Conservation (phyloP, 2,329 filamentous ascomycete genomes). For the Penicillium polonicum region DNA sequence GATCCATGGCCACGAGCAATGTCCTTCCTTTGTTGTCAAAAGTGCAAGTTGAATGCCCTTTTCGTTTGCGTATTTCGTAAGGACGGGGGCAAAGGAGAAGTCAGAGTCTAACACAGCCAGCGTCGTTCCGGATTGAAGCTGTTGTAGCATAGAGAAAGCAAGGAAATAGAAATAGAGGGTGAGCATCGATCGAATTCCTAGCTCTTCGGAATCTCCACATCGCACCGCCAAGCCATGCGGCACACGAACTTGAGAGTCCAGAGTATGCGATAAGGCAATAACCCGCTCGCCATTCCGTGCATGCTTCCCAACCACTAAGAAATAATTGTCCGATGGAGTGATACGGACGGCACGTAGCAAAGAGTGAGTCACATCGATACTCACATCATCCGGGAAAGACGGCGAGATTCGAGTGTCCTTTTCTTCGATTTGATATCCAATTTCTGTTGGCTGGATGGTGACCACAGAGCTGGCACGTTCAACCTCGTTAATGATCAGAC, state of each 20-base stretch:
- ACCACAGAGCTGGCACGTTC: slow-evolving; percentile 5
- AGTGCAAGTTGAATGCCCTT: slow-evolving; percentile 16
- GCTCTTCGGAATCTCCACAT: slow-evolving; percentile 4
- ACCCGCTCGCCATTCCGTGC: slow-evolving; percentile 1
- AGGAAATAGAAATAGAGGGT: slow-evolving; percentile 18
- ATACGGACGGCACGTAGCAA: slow-evolving; percentile 17
- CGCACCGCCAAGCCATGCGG: slow-evolving; percentile 1
- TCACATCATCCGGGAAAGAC: background rate
- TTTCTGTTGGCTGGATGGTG: slow-evolving; percentile 2
- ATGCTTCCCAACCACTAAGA: slow-evolving; percentile 16
- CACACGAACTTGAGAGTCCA: slow-evolving; percentile 14
- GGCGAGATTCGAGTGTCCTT: background rate
- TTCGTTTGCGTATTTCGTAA: slow-evolving; percentile 12
- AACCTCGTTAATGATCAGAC: slow-evolving; percentile 18
- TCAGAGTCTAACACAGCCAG: slow-evolving; percentile 22
- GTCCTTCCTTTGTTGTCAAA: slow-evolving; percentile 15
- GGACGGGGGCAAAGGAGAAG: slow-evolving; percentile 15
- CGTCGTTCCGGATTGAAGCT: slow-evolving; percentile 5
- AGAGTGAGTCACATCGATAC: slow-evolving; percentile 13
- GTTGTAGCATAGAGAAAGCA: slow-evolving; percentile 8
- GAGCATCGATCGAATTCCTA: slow-evolving; percentile 13
- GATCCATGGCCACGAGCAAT: slow-evolving; percentile 17
- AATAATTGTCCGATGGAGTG: slow-evolving; percentile 6
- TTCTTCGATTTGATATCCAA: slow-evolving; percentile 15
- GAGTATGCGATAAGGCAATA: slow-evolving; percentile 10